Base-by-base conservation (phyloP, 345 rosid species). In the Durio zibethinus region DNA sequence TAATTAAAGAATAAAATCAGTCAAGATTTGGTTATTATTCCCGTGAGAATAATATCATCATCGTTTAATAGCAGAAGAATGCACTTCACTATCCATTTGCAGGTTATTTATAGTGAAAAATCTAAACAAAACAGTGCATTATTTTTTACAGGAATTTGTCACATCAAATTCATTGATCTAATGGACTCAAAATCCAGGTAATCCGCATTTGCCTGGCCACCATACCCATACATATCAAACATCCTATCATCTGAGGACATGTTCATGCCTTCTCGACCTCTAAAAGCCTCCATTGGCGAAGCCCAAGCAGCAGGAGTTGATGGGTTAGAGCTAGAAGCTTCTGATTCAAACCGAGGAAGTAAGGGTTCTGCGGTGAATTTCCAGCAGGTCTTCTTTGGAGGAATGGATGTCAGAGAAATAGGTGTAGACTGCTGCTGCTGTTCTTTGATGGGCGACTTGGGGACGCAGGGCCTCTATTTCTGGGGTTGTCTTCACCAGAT, bases 391-490 rank as follows among this genome's bases (percentile, higher is more conserved):
- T 92, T 79, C 93, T 84, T 81, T 86, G 48, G 97, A 83, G 7
- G 94, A 82, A 79, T 89, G 57, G 90, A 75, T 0, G 93, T 86
- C 42, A 91, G 88, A 76, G 97, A 86, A n/a, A 91, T 89, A 43
- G 94, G 79, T 6, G 85, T 52, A 35, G 97, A 87, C 48, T 87
- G 91, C 68, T 86, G 93, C 78, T 92, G 97, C 86, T 96, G 99
- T 84, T 91, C 94, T 90, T 96, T 96, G 94, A 92, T 89, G 0
- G 99, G 99, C 12, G 99, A 97, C 73, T 90, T 94, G 57, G 98
- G 98, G 99, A 12, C 98, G 90, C n/a, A 96, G 84, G 2, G 90
- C 35, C 83, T 96, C 97, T 33, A 96, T 92, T 54, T 96, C 99
- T 0, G 97, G 91, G 60, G 97, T 93, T 20, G 98, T 93, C 52